These are phyloP conservation scores for Nitzschia sp. DNA, from an alignment of 108 stramenopile genomes.

Conservation along the genomic window DNA sequence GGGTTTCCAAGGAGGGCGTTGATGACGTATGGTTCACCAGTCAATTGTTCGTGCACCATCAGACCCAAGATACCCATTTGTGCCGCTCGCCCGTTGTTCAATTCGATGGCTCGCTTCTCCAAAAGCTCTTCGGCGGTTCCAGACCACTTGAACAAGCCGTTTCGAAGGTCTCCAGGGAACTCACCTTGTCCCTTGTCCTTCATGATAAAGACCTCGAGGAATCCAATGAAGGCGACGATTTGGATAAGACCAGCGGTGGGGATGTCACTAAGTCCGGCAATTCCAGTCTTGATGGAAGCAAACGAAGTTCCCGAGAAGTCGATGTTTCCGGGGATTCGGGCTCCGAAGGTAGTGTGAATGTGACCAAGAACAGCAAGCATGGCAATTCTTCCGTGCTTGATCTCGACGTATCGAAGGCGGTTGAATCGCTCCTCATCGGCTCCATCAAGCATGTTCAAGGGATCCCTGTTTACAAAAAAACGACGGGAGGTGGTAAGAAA, in stretches of 20 bases:
- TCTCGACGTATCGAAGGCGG: constrained; percentile 88
- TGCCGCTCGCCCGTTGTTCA: constrained; percentile 93
- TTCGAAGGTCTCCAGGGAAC: constrained; percentile 83
- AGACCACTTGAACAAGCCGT: constrained; percentile 80
- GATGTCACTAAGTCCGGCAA: constrained; percentile 59
- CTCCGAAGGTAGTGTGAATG: constrained; percentile 70
- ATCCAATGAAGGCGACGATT: constrained; percentile 66
- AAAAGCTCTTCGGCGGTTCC: constrained; percentile 51
- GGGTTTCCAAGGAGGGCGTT: constrained; percentile 49
- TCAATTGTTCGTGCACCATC: constrained; percentile 87
- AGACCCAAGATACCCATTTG: constrained; percentile 91
- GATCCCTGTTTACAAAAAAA: constrained; percentile 23
- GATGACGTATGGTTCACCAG: constrained; percentile 50
- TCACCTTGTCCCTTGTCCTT: constrained; percentile 66
- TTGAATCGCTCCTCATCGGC: constrained; percentile 53
- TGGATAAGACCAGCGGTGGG: constrained; percentile 58
- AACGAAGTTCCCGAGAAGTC: constrained; percentile 62
- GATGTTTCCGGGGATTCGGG: constrained; percentile 61
- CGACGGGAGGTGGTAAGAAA: not conserved
- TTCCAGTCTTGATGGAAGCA: constrained; percentile 62
- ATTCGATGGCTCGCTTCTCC: constrained; percentile 86
- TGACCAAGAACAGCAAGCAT: constrained; percentile 91
- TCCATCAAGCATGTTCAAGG: constrained; percentile 34
- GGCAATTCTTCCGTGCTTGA: constrained; percentile 93
- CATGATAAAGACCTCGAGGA: constrained; percentile 78